Conservation (phyloP, 371 early-diverging fungal species). For the Mortierella sp. region DNA sequence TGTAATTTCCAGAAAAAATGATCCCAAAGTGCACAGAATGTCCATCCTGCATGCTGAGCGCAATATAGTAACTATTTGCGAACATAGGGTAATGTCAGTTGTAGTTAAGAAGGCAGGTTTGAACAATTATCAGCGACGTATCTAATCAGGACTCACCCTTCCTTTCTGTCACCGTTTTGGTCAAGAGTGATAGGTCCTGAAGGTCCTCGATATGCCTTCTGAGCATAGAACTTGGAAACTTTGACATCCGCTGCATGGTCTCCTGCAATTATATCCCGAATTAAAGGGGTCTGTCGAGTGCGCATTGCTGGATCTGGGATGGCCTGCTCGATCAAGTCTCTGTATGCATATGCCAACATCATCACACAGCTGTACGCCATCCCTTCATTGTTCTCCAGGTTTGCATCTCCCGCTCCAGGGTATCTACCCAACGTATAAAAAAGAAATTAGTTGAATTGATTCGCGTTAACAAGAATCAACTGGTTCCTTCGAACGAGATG, state of each 20-base stretch:
- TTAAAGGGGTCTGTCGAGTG: background rate
- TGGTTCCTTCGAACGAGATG: background rate
- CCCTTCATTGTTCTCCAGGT: constrained; percentile 19
- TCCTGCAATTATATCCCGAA: background rate
- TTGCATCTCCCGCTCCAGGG: constrained; percentile 25
- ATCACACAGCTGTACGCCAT: constrained; percentile 30
- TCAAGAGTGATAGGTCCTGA: background rate
- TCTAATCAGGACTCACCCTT: background rate
- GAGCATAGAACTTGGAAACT: background rate
- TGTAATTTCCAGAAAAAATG: constrained; percentile 2
- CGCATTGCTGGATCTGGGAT: background rate
- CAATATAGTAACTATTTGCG: constrained; percentile 15
- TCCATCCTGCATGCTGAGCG: constrained; percentile 17
- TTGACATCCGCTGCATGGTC: background rate
- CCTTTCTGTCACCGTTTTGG: background rate
- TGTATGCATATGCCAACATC: constrained; percentile 28
- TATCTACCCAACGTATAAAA: constrained; percentile 4
- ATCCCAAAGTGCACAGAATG: constrained; percentile 5
- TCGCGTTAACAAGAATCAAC: background rate
- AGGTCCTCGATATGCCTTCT: background rate
- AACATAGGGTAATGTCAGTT: background rate
- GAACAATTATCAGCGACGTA: background rate
- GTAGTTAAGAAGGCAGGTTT: background rate
- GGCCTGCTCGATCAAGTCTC: background rate
- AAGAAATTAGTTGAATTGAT: background rate